Base-by-base conservation (phyloP, 805 yeast genomes). In the Sugiyamaella boreocaroliniensis region DNA sequence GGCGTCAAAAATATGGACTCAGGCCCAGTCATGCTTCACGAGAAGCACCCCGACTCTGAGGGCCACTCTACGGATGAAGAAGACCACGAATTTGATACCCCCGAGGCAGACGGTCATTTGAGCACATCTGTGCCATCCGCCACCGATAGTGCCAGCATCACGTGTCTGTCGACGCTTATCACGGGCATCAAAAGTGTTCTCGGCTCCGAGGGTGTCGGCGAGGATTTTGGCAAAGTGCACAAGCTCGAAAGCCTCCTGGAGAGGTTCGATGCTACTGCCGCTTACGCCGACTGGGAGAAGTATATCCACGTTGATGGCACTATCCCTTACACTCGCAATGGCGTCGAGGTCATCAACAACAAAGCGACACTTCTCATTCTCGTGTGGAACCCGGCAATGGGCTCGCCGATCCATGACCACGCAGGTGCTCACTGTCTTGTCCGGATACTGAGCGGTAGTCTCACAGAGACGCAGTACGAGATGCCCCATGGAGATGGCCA, bases 391-490 rank as follows among this genome's bases (percentile, higher is more conserved):
- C 89, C 89, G 0, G 80, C 81, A 7, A 74, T 75, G 60, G 74
- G 81, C 22, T 79, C 86, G 19, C 76, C 79, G 48, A 80, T 85
- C 55, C 92, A 85, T 64, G 88, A 83, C 66, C 92, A 85, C 60
- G 86, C 89, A 18, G 74, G 78, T 51, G 88, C 89, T 11, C 89
- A 85, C 68, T 85, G 92, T 67, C 76, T 83, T 55, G 83, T 85
- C 81, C 84, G 84, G 66, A 72, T 85, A 45, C 70, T 85, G 55
- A 71, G 76, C 59, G 90, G 90, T 7, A 65, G 68, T 29, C 71
- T 85, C 47, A 68, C 69, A 11, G 92, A 85, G 66, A 74, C 77
- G 8, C 68, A 82, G 18, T 83, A 79, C 60, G 78, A 76, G 37
- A 65, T 73, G 53, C 86, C 86, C 1, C 66, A 18, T 49, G 70